Evolutionary conservation across 148 eudicot genomes (phyloP).

Genomic region (Vaccinium corymbosum): DNA sequence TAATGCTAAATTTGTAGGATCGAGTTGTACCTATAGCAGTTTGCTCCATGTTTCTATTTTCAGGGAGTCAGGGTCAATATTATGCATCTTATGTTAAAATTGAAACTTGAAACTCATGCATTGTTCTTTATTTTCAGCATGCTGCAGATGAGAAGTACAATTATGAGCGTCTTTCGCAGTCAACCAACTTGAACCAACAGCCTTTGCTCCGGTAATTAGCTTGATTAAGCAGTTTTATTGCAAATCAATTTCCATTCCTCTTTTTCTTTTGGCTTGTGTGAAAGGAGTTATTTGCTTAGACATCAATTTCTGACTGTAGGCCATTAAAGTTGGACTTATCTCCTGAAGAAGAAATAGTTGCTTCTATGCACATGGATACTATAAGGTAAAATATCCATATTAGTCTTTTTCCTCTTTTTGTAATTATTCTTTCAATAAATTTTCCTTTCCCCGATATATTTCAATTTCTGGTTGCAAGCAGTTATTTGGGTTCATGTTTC

Average conservation of each 20-base stretch:
- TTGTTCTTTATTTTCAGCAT: conserved; percentile 50
- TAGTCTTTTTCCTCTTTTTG: background rate
- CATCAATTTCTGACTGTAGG: conserved; percentile 29
- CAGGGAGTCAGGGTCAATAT: background rate
- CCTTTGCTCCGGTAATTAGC: conserved; percentile 69
- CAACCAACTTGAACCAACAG: conserved; percentile 84
- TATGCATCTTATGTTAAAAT: background rate
- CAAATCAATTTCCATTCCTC: background rate
- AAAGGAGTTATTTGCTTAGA: background rate
- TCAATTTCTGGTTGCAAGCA: background rate
- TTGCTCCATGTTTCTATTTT: background rate
- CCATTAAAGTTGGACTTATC: conserved; percentile 74
- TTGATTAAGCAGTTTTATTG: background rate
- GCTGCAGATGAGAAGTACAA: conserved; percentile 99
- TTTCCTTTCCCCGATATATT: background rate
- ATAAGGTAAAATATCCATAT: conserved; percentile 47
- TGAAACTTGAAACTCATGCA: background rate
- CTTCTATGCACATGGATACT: conserved; percentile 81
- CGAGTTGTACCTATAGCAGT: background rate
- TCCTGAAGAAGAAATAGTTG: conserved; percentile 87
- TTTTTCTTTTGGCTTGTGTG: background rate
- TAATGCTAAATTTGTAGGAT: conserved; percentile 7
- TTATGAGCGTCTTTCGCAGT: conserved; percentile 73
- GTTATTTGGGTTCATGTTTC: conserved; percentile 6
- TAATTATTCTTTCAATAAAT: background rate